Evolutionary conservation across 768 basidiomycete species (phyloP).

Genomic region (Phallus indusiatus): DNA sequence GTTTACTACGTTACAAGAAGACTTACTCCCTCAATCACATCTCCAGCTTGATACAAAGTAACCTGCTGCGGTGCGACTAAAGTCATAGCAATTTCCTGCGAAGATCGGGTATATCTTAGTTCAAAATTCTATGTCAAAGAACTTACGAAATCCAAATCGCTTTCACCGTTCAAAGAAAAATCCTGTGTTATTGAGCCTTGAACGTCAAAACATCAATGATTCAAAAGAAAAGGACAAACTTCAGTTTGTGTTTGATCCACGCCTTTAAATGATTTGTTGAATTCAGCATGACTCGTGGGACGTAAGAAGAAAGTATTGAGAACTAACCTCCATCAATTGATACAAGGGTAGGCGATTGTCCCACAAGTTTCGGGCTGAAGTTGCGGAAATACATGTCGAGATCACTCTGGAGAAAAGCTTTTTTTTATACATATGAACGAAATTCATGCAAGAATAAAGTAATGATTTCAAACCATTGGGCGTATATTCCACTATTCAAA

Average conservation of each 20-base stretch:
- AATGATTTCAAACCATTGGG: slow-evolving; percentile 33
- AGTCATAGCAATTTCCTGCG: neutral
- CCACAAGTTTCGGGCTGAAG: slow-evolving; percentile 31
- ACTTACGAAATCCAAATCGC: slow-evolving; percentile 49
- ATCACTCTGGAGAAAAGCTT: neutral
- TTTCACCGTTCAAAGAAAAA: slow-evolving; percentile 51
- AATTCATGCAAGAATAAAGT: slow-evolving; percentile 37
- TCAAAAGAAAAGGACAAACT: neutral
- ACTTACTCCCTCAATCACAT: slow-evolving; percentile 29
- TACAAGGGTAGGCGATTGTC: slow-evolving; percentile 27
- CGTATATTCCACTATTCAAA: slow-evolving; percentile 36
- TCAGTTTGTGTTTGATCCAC: slow-evolving; percentile 29
- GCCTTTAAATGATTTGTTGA: slow-evolving; percentile 15
- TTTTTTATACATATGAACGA: neutral
- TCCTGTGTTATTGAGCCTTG: slow-evolving; percentile 8
- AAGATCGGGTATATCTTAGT: neutral
- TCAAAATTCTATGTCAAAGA: neutral
- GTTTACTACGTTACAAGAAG: neutral
- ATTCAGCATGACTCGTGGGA: slow-evolving; percentile 1
- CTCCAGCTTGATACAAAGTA: slow-evolving; percentile 37
- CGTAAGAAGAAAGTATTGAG: neutral
- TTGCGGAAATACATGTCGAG: slow-evolving; percentile 36
- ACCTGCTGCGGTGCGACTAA: slow-evolving; percentile 30
- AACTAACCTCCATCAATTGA: slow-evolving; percentile 27
- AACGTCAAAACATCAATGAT: neutral